Evolutionary conservation across 305 asterid genomes (phyloP), one percentile per base, ranked within the genome.

Genomic region (Plantago lanceolata): DNA sequence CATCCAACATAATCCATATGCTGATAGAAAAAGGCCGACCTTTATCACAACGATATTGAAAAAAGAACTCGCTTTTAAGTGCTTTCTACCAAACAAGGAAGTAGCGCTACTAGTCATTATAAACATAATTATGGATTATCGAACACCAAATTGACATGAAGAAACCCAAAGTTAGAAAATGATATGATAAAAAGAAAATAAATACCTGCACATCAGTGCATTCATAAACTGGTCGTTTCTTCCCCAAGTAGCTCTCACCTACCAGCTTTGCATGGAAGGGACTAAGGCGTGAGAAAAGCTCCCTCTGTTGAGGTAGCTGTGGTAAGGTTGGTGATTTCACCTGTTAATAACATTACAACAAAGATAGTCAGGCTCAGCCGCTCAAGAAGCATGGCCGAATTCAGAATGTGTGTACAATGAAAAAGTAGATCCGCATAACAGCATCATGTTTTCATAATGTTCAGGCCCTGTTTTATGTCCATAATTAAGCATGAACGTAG

Each of bases 241-340:
- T 88, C 67, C 93, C 99, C 82, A 90, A 72, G 66, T 71, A 94
- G 79, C 97, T 90, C 72, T 94, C 99, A 72, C 95, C 99, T 49
- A 94, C 97, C 71, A 94, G 80, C 73, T 88, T 86, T 43, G 83
- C 93, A 71, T 90, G 94, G 78, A 76, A 82, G 52, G 95, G 92
- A 73, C 86, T 90, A 59, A 94, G 80, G 55, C 73, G 40, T 8
- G 94, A 75, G 73, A 78, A 86, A 28, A 94, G 78, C 55, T 94
- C 96, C 75, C 73, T 82, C 19, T 94, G 85, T 51, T 81, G 85
- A 68, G 99, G 99, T 65, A 94, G 77, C 66, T 79, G 84, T 48
- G 99, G 97, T 77, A 94, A 54, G 20, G 96, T 63, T 51, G 90
- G 84, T 56, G 97, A 81, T 80, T 86, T 94, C 75, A 90, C 85